Percentiles rank a stretch among this genome's conserved stretches.
These are phyloP conservation scores for Leptosphaerulina australis DNA, from an alignment of 2,329 filamentous ascomycete species.

Conservation along the genomic window DNA sequence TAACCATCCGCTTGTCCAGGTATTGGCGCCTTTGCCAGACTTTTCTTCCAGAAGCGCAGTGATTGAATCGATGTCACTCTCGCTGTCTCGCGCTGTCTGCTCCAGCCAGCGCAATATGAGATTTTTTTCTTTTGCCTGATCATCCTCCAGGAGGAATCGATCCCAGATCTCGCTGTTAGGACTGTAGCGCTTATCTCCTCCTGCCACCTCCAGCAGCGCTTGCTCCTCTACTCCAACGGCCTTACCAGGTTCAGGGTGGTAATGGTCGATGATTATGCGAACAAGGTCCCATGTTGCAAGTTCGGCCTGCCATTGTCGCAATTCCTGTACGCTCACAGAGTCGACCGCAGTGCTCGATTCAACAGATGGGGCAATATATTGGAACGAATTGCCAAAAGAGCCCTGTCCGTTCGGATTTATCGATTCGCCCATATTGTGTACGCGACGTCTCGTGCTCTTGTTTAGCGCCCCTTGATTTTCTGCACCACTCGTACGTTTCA, in stretches of 20 bases:
- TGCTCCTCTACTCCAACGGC: conserved; percentile 43
- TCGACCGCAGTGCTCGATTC: conserved; percentile 26
- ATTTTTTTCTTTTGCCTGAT: conserved; percentile 76
- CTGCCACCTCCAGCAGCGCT: conserved; percentile 39
- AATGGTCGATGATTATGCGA: conserved; percentile 73
- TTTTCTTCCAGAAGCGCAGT: conserved; percentile 73
- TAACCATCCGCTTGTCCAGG: conserved; percentile 88
- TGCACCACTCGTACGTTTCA: conserved; percentile 53
- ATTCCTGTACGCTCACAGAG: conserved; percentile 54
- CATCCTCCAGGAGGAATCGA: conserved; percentile 75
- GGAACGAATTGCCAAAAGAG: conserved; percentile 27
- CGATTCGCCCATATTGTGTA: conserved; percentile 38
- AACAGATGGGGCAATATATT: conserved; percentile 25
- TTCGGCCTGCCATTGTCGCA: conserved; percentile 77
- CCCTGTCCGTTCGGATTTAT: conserved; percentile 19
- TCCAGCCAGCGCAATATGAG: conserved; percentile 87
- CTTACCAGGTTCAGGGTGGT: conserved; percentile 54
- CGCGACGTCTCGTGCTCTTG: conserved; percentile 41
- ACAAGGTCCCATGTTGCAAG: conserved; percentile 90
- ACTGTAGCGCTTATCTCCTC: conserved; percentile 57
- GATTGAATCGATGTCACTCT: conserved; percentile 74
- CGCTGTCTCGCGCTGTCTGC: conserved; percentile 69
- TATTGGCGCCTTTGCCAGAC: conserved; percentile 66
- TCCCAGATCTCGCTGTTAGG: conserved; percentile 69
- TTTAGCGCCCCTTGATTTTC: conserved; percentile 44